Evolutionary conservation across 805 yeast species (phyloP).

Genomic region (Yarrowia keelungensis): DNA sequence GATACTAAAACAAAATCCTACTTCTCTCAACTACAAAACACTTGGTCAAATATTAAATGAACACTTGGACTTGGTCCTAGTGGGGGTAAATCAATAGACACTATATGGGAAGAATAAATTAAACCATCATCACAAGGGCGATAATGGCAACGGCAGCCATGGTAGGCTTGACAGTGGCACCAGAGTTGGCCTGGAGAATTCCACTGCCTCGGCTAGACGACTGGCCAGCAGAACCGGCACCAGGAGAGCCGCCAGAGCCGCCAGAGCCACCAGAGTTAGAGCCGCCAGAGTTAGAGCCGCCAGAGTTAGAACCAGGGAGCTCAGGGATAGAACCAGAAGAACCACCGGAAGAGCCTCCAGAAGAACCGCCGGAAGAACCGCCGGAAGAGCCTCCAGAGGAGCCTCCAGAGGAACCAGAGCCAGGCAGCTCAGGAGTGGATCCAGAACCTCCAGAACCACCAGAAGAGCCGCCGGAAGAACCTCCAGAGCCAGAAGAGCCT

Average conservation of each 20-base stretch:
- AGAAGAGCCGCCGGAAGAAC: neutral
- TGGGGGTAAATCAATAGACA: slow-evolving; percentile 9
- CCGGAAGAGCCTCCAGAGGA: too few relatives aligned
- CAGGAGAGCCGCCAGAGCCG: neutral
- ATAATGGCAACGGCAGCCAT: slow-evolving; percentile 13
- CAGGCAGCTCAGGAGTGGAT: neutral
- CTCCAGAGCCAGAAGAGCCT: too few relatives aligned
- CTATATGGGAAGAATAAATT: slow-evolving; percentile 10
- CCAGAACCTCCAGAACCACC: neutral
- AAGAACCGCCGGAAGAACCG: too few relatives aligned
- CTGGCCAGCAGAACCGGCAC: neutral
- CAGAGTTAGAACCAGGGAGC: neutral
- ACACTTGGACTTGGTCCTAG: slow-evolving; percentile 11
- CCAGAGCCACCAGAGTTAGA: slow-evolving; percentile 7
- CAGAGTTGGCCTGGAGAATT: slow-evolving; percentile 17
- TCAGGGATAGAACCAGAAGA: neutral
- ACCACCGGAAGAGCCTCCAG: neutral
- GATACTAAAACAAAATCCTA: too few relatives aligned
- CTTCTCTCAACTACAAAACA: neutral
- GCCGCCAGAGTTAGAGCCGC: neutral
- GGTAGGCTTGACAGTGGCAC: slow-evolving; percentile 10
- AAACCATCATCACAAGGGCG: slow-evolving; percentile 17
- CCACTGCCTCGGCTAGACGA: slow-evolving; percentile 1
- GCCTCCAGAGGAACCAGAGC: neutral
- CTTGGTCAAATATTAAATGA: neutral